Base-by-base conservation (phyloP, 2,329 filamentous ascomycete species). In the Shiraia sp. region DNA sequence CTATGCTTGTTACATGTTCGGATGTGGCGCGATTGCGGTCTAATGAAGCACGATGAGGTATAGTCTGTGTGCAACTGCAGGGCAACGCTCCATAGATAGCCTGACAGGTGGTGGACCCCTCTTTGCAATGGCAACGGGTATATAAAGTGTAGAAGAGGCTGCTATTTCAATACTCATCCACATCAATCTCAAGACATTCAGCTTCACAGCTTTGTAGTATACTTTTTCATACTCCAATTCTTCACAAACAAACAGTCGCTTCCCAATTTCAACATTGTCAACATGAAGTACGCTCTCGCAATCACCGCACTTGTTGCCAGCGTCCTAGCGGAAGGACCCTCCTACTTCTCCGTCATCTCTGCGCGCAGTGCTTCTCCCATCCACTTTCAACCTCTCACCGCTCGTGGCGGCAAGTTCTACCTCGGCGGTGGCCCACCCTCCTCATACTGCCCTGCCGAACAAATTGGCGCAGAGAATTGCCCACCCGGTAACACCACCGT, bases 331-430 rank as follows among this genome's bases (percentile, higher is more conserved):
- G 55, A 44, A 23, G 31, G 27, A 31, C 44, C 42, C 19, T 36
- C 32, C 35, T 67, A 70, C 51, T 78, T 77, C 55, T 59, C 55
- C 39, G 70, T 77, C 55, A 72, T 75, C 48, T 72, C 59, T 7
- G 47, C 65, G 34, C 73, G 72, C 56, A 75, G 72, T 22, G 75
- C 62, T 16, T 77, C 75, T 1, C 74, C 74, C 26, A 72, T 82
- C 55, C 76, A 82, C 61, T 63, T 73, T 14, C 58, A 65, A 10
- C 51, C 66, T 10, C 58, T 81, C 46, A 74, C 74, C 30, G 79
- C 79, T 25, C 65, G 66, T n/a, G 72, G 72, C 26, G 60, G 65
- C 23, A 69, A 69, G 32, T 79, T 82, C 69, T 79, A 65, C 53
- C 66, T 81, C 24, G 78, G 77, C 16, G 72, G 72, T 12, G 41